Conservation (phyloP, 257 asterid genomes). For the Anisodus acutangulus region DNA sequence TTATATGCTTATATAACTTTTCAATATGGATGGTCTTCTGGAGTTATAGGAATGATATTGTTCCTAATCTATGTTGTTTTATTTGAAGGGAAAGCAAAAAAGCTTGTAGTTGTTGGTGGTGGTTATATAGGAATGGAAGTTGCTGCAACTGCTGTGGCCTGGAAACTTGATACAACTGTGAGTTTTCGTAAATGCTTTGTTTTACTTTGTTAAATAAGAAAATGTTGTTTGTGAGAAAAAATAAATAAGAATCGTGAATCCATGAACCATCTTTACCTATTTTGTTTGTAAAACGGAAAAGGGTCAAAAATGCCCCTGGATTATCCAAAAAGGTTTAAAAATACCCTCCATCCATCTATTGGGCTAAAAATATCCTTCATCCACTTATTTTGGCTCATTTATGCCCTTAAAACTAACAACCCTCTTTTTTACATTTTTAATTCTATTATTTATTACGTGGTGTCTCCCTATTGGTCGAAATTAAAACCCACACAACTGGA, state of each 20-base stretch:
- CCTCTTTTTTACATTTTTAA: too few species aligned
- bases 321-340: too few species aligned
- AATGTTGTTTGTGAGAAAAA: background rate
- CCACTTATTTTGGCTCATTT: too few species aligned
- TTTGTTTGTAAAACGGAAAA: too few species aligned
- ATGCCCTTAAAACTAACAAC: too few species aligned
- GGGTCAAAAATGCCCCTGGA: too few species aligned
- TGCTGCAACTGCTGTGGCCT: constrained; percentile 92
- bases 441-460: too few species aligned
- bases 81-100: constrained; percentile 74
- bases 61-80: background rate
- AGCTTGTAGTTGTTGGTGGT: constrained; percentile 92
- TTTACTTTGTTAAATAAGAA: background rate
- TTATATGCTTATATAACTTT: constrained; percentile 5
- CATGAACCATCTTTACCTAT: background rate
- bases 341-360: too few species aligned
- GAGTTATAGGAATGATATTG: constrained; percentile 3
- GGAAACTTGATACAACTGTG: constrained; percentile 97
- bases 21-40: background rate
- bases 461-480: too few species aligned
- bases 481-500: too few species aligned
- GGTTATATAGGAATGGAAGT: constrained; percentile 99
- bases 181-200: constrained; percentile 37
- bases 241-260: background rate
- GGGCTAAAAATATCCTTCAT: too few species aligned